These are phyloP conservation scores for Fusarium subglutinans DNA, from an alignment of 2,329 filamentous ascomycete genomes.

Conservation along the genomic window DNA sequence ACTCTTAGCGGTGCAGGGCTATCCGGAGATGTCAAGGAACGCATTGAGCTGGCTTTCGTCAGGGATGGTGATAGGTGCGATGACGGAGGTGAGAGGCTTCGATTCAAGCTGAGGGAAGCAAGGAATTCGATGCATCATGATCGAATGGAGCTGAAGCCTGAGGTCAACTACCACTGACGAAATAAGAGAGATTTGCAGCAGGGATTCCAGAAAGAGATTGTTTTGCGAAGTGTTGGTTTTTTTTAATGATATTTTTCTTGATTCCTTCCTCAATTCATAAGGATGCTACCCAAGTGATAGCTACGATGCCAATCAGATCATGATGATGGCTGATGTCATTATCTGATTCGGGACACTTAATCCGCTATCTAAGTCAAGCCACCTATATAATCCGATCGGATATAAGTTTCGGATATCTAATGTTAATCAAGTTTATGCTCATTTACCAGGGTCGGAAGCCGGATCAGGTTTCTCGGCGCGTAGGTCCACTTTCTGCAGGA, in stretches of 20 bases:
- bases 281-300: background rate
- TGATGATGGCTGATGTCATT: background rate
- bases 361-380: background rate
- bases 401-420: background rate
- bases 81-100: background rate
- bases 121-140: background rate
- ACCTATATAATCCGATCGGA: background rate
- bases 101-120: background rate
- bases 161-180: background rate
- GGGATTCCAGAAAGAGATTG: background rate
- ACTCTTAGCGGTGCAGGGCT: background rate
- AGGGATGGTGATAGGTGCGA: background rate
- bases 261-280: background rate
- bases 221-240: background rate
- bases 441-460: background rate
- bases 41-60: background rate
- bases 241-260: background rate
- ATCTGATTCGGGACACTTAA: background rate
- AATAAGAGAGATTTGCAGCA: background rate
- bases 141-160: background rate
- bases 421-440: background rate
- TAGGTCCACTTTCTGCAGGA: slow-evolving; percentile 3
- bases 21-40: background rate
- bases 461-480: background rate
- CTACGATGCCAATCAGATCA: too few relatives aligned